Percentiles rank a stretch among this genome's conserved stretches.
These are phyloP conservation scores for Umbelopsis sp. DNA, from an alignment of 371 early-diverging fungal genomes.

Conservation along the genomic window DNA sequence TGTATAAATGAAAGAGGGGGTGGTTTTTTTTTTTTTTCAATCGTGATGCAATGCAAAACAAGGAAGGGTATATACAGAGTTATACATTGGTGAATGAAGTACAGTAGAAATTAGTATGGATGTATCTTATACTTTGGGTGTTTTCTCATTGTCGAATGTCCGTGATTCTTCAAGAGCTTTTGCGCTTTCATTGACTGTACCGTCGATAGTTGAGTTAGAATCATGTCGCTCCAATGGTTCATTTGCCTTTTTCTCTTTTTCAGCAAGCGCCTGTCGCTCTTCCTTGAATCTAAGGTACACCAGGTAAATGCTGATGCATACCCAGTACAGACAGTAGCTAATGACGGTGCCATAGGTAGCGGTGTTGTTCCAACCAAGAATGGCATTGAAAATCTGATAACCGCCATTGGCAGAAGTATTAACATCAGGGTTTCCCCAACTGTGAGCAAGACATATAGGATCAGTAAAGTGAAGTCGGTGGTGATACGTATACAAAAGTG, in stretches of 20 bases:
- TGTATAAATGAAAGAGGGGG: too few species aligned
- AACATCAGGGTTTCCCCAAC: constrained; percentile 41
- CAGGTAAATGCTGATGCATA: constrained; percentile 51
- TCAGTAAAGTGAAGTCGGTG: not conserved
- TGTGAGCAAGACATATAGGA: not conserved
- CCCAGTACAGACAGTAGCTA: constrained; percentile 81
- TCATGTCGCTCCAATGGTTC: not conserved
- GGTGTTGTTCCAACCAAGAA: constrained; percentile 78
- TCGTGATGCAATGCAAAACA: not conserved
- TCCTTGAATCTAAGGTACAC: constrained; percentile 50
- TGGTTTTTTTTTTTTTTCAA: too few species aligned
- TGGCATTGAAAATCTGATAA: constrained; percentile 70
- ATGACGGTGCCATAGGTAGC: constrained; percentile 73
- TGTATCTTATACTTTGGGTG: not conserved
- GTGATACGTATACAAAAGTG: not conserved
- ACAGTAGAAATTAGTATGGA: not conserved
- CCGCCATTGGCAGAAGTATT: constrained; percentile 34
- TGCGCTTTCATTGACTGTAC: not conserved
- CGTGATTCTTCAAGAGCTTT: constrained; percentile 7
- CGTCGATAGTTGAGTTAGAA: not conserved
- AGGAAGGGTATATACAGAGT: not conserved
- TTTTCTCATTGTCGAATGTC: not conserved
- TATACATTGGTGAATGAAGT: not conserved
- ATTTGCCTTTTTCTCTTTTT: not conserved
- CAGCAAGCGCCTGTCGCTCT: constrained; percentile 23